Percentiles rank a stretch among this genome's conserved stretches.
Evolutionary conservation across 345 rosid species (phyloP).

Genomic region (Anastatica hierochuntica): DNA sequence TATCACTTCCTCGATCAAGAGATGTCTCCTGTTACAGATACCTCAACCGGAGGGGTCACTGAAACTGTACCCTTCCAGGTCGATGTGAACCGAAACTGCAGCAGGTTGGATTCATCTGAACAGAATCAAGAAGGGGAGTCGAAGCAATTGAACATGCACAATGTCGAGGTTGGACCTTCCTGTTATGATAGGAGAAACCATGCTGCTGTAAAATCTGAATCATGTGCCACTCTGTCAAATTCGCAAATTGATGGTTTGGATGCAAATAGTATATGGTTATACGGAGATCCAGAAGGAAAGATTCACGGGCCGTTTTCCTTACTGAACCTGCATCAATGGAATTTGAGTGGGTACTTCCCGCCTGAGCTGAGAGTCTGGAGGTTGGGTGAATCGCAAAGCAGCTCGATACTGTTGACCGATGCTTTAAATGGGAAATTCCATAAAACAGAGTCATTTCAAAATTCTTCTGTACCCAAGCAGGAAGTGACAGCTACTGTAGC

Average conservation of each 20-base stretch:
- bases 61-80: conserved; percentile 29
- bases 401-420: conserved; percentile 64
- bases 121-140: too few species aligned
- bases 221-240: neutral
- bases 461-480: conserved; percentile 10
- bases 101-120: conserved; percentile 11
- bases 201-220: conserved; percentile 1
- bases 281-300: conserved; percentile 72
- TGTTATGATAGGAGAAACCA: conserved; percentile 2
- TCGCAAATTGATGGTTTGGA: conserved; percentile 11
- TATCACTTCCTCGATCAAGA: conserved; percentile 52
- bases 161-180: conserved; percentile 13
- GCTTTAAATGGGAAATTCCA: conserved; percentile 41
- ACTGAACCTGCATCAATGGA: conserved; percentile 60
- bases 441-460: conserved; percentile 19
- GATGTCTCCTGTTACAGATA: conserved; percentile 27
- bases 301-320: conserved; percentile 81
- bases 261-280: conserved; percentile 49
- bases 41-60: conserved; percentile 25
- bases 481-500: conserved; percentile 12
- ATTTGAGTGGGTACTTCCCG: conserved; percentile 59
- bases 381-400: conserved; percentile 38
- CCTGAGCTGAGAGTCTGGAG: conserved; percentile 66
- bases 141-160: too few species aligned
- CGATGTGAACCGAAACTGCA: too few species aligned